Base-by-base conservation (phyloP, 805 yeast genomes). In the Cyberlindnera americana region DNA sequence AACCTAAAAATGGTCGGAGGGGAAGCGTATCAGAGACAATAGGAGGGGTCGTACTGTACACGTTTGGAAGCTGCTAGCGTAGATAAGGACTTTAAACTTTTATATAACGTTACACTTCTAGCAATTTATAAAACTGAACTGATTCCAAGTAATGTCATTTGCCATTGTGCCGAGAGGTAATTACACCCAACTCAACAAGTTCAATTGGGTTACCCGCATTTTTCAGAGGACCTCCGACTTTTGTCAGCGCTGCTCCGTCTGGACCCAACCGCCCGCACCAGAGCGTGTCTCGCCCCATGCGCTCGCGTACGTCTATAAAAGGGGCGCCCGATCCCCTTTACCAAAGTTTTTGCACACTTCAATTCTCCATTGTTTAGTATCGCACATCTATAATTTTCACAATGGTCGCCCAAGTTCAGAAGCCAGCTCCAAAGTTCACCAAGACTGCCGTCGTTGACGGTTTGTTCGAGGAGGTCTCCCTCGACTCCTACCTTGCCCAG, bases 391-490 rank as follows among this genome's bases (percentile, higher is more conserved):
- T n/a, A n/a, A n/a, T n/a, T n/a, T 19, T 31, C 48, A 68, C 54
- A 75, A 91, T 90, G 97, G 89, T 80, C 65, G 89, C 95, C 50
- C 71, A 72, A 60, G 87, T 91, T 62, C 96, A 89, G 75, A 81
- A 88, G 67, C 96, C 91, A 67, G 99, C 99, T 63, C 99, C 99
- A 69, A 56, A 78, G 45, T 93, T 93, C 86, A 85, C 75, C 69
- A 93, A 91, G 76, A 87, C 95, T 57, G 99, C 99, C 65, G 98
- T 93, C 62, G 77, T 93, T 57, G 90, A 91, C 73, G 98, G 98
- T 70, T 74, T 78, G 52, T 91, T 93, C 65, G 98, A 93, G 76
- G 97, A 93, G 62, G 77, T 93, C 57, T 76, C 95, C 47, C 81
- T 93, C 57, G 98, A 91, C 61, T 84, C 87, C 71, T 93, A 83